Base-by-base conservation (phyloP, 305 asterid species). In the Fraxinus floribunda region DNA sequence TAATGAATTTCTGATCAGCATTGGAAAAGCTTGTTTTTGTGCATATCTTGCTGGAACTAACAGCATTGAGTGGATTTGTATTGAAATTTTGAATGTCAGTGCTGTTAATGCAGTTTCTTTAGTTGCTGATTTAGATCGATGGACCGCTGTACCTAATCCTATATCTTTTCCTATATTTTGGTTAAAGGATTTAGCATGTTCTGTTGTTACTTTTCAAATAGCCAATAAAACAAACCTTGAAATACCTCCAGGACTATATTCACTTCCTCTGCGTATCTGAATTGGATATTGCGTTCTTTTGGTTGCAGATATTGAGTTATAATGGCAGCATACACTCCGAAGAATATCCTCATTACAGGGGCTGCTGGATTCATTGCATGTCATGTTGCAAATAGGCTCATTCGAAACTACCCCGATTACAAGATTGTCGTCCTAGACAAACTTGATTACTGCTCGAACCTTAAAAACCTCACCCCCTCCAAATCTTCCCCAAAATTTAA, bases 281-380 rank as follows among this genome's bases (percentile, higher is more conserved):
- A 72, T 39, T 75, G 46, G 60, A 70, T 78, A 57, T 52, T 38
- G 9, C 68, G 41, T 36, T 8, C 32, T 15, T 72, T 68, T 26
- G 20, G 68, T 75, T 80, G 83, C 86, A 87, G 88, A 80, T 66
- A 80, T 30, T 81, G n/a, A 76, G 76, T 46, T 36, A 78, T 24
- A 64, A 93, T 93, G 97, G 80, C 94, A 77, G 79, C 88, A 0
- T 90, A 89, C 84, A 85, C 88, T 18, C 97, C 97, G 39, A 92
- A 93, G 89, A 93, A 93, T 62, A 93, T 92, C 87, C 94, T 93
- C 41, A 91, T 93, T 73, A 93, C 97, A 0, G 97, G 97, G 80
- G 97, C 97, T 7, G 97, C 97, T 22, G 97, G 97, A 78, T 93
- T 93, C 84, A 93, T 93, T 81, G 97, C 97, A 13, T 92, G 94